These are phyloP conservation scores for Penicillium psychrofluorescens DNA, from an alignment of 495 filamentous ascomycete genomes.

Conservation along the genomic window DNA sequence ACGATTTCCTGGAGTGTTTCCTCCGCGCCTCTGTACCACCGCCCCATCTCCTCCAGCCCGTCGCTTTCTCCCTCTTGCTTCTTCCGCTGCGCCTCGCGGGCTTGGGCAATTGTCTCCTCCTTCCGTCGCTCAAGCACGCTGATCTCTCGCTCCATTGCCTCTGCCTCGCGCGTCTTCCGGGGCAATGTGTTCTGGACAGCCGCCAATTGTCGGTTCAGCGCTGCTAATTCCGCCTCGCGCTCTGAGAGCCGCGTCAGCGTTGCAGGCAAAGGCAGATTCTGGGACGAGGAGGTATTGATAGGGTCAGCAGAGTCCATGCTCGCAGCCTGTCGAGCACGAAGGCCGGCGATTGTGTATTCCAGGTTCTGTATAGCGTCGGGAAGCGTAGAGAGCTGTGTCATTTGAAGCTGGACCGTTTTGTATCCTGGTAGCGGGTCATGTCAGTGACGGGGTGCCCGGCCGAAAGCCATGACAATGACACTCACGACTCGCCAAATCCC, in stretches of 20 bases:
- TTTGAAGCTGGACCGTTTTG: conserved; percentile 57
- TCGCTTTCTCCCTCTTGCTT: conserved; percentile 69
- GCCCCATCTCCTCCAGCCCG: conserved; percentile 72
- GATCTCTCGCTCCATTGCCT: conserved; percentile 65
- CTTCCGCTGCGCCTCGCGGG: conserved; percentile 71
- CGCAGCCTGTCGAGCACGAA: conserved; percentile 43
- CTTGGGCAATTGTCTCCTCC: conserved; percentile 57
- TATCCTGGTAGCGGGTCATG: conserved; percentile 35
- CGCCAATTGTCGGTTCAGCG: conserved; percentile 62
- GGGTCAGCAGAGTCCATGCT: conserved; percentile 25
- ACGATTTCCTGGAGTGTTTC: conserved; percentile 60
- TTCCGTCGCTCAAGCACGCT: conserved; percentile 63
- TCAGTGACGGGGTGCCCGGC: background rate
- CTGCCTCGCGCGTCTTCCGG: conserved; percentile 64
- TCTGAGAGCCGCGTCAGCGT: conserved; percentile 39
- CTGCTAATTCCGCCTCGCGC: conserved; percentile 52
- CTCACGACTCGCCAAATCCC: conserved; percentile 47
- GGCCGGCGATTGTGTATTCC: conserved; percentile 47
- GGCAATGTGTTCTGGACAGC: conserved; percentile 57
- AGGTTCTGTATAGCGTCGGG: conserved; percentile 58
- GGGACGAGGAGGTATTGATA: conserved; percentile 21
- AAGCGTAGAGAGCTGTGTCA: conserved; percentile 47
- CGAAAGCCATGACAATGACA: background rate
- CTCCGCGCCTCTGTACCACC: conserved; percentile 75
- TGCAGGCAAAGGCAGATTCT: conserved; percentile 34